Percentiles rank a stretch among this genome's conserved stretches.
Conservation (phyloP, 345 rosid species). For the Eucalyptus microcorys region DNA sequence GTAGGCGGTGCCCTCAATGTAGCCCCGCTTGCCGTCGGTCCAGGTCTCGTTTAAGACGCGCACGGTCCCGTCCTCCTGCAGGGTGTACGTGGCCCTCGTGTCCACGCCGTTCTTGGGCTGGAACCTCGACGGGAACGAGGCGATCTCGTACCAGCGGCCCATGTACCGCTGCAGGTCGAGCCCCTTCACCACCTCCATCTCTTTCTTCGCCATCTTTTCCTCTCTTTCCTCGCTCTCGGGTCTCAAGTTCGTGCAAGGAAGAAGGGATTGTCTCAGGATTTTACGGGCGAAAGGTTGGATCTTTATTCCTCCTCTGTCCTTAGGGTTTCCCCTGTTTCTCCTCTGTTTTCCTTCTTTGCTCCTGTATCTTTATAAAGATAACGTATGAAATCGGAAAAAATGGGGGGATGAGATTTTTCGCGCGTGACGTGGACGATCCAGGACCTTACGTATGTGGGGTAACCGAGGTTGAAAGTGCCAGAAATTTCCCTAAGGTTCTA, state of each 20-base stretch:
- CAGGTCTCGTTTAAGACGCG: conserved; percentile 82
- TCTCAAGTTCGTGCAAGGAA: neutral
- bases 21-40: conserved; percentile 54
- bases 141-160: conserved; percentile 97
- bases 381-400: neutral
- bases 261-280: neutral
- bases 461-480: neutral
- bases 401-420: neutral
- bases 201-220: conserved; percentile 20
- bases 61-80: conserved; percentile 66
- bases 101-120: conserved; percentile 69
- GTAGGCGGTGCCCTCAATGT: conserved; percentile 61
- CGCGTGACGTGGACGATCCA: conserved; percentile 21
- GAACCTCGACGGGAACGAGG: conserved; percentile 67
- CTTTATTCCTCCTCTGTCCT: fast-evolving
- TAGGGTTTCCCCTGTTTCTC: neutral
- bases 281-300: neutral
- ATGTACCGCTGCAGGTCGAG: conserved; percentile 61
- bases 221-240: neutral
- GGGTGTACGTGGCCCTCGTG: conserved; percentile 74
- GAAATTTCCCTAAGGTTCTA: neutral
- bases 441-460: neutral
- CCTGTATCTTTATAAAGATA: neutral
- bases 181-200: conserved; percentile 67
- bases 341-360: neutral